Evolutionary conservation across 345 rosid genomes (phyloP).

Genomic region (Limnanthes douglasii): DNA sequence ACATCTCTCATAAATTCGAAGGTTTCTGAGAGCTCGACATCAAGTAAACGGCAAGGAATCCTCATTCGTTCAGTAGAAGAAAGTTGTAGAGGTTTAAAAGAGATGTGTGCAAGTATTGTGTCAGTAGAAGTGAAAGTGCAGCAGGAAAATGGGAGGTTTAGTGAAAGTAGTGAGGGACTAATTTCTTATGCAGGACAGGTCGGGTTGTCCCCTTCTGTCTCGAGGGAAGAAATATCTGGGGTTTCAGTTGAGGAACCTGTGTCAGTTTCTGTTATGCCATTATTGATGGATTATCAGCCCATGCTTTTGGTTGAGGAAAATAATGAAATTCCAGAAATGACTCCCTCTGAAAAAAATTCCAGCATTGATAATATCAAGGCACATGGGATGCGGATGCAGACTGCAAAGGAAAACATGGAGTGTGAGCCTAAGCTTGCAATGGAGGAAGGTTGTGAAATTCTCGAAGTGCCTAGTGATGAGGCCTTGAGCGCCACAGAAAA

Average conservation of each 20-base stretch:
- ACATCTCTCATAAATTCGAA: slow-evolving; percentile 12
- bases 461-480: too few relatives aligned
- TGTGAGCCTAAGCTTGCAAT: too few relatives aligned
- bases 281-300: too few relatives aligned
- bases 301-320: too few relatives aligned
- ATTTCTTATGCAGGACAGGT: slow-evolving; percentile 1
- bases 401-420: too few relatives aligned
- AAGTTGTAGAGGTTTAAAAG: slow-evolving; percentile 12
- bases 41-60: slow-evolving; percentile 12
- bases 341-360: too few relatives aligned
- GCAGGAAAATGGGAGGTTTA: slow-evolving; percentile 2
- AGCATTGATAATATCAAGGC: too few relatives aligned
- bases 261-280: slow-evolving; percentile 8
- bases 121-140: slow-evolving; percentile 11
- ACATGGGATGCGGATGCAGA: too few relatives aligned
- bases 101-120: slow-evolving; percentile 7
- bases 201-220: background rate
- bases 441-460: slow-evolving; percentile 9
- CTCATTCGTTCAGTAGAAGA: slow-evolving; percentile 7
- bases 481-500: too few relatives aligned
- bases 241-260: slow-evolving; percentile 14
- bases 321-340: too few relatives aligned
- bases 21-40: slow-evolving; percentile 9
- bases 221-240: slow-evolving; percentile 11
- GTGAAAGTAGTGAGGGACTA: slow-evolving; percentile 3